Conservation (phyloP, 2,329 filamentous ascomycete species). For the Xylariales sp. region DNA sequence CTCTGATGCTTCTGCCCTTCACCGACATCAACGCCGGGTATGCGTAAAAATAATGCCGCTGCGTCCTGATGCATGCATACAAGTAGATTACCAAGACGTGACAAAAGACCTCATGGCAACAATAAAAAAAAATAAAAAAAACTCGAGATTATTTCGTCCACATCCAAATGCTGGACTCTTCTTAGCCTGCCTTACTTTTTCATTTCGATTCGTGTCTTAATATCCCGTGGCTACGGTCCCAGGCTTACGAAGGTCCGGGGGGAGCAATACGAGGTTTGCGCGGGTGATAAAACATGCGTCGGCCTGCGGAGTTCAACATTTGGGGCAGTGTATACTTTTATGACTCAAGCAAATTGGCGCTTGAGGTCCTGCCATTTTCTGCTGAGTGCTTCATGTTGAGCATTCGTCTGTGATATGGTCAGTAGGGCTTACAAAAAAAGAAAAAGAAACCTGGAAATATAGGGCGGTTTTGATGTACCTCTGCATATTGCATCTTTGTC, state of each 20-base stretch:
- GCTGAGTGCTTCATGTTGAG: slow-evolving; percentile 76
- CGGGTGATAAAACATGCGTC: slow-evolving; percentile 1
- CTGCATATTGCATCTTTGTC: slow-evolving; percentile 94
- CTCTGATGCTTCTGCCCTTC: slow-evolving; percentile 23
- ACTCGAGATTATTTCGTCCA: slow-evolving; percentile 15
- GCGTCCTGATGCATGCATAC: slow-evolving; percentile 34
- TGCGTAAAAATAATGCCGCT: slow-evolving; percentile 30
- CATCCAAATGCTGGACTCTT: slow-evolving; percentile 34
- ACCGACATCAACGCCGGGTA: slow-evolving; percentile 32
- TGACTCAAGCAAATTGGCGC: slow-evolving; percentile 62
- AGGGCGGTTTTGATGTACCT: slow-evolving; percentile 72
- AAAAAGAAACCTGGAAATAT: neutral
- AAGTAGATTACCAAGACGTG: slow-evolving; percentile 30
- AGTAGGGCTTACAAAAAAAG: slow-evolving; percentile 14
- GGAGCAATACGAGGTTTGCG: neutral
- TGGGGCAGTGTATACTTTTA: neutral
- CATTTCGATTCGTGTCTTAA: slow-evolving; percentile 17
- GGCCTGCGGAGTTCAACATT: neutral
- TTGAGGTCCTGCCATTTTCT: slow-evolving; percentile 83
- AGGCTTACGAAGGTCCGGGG: slow-evolving; percentile 2
- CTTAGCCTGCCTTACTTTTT: slow-evolving; percentile 16
- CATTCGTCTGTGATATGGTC: slow-evolving; percentile 68
- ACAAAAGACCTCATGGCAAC: slow-evolving; percentile 10
- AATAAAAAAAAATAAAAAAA: slow-evolving; percentile 31
- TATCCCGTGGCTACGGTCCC: neutral